Evolutionary conservation across 306 rosid species (phyloP), one percentile per base, ranked within the genome.

Genomic region (Prunus davidiana): DNA sequence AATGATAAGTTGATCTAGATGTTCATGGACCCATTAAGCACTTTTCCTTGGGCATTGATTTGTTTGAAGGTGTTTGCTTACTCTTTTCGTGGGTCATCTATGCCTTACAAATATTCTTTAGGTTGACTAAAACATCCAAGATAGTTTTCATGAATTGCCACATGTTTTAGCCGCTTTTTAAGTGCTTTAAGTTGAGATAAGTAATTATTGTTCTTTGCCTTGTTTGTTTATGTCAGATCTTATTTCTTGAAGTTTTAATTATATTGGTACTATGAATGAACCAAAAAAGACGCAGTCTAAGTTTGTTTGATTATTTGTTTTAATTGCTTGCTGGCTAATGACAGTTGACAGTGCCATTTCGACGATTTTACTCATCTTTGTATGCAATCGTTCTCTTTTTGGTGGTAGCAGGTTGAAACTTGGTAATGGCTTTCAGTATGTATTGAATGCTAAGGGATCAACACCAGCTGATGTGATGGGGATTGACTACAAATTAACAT

Each of bases 381-480:
- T 73, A 55, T 76, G 38, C 22, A 30, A 69, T 20, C 64, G 64
- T 13, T 28, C 12, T 74, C 49, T 20, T 61, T 67, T 45, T 66
- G 7, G 22, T 84, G 63, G 52, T 84, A 75, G 41, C 80, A 92
- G 99, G 92, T 84, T 92, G 84, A 95, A 95, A 86, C 79, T 90
- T 57, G 90, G 84, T 51, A 83, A 79, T 45, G 86, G 74, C 7
- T 75, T 89, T 89, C 97, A 92, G 68, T 95, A 90, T 83, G 72
- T 61, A 30, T 67, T 95, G 84, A 87, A 95, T 83, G 55, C 92
- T 64, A 80, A 88, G 72, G 97, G 99, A 67, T 86, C 88, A 38
- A 86, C 93, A 12, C 88, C 90, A 28, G 76, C 91, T 67, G 96
- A 91, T 88, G 85, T 95, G 66, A 88, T 91, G 96, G 97, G 99